These are phyloP conservation scores for Debaryomyces sp. DNA, from an alignment of 1,139 yeast genomes.

Conservation along the genomic window DNA sequence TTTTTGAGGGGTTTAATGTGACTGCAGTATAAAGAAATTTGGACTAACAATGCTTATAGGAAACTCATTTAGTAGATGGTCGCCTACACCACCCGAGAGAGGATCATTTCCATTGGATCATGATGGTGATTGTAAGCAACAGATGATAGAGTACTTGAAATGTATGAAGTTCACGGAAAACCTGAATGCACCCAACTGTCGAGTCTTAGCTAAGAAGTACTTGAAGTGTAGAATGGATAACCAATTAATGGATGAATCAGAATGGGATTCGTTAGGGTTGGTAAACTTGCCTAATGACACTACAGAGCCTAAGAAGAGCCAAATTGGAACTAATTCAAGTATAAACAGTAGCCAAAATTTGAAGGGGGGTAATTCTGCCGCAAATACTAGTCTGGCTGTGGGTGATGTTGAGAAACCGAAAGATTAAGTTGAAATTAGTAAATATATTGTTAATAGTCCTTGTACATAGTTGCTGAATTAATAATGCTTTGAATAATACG, in stretches of 20 bases:
- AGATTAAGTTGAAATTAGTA: not conserved
- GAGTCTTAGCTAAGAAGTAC: constrained; percentile 79
- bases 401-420: not conserved
- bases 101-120: constrained; percentile 97
- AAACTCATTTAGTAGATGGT: constrained; percentile 50
- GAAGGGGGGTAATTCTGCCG: not conserved
- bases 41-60: constrained; percentile 21
- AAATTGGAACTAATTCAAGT: not conserved
- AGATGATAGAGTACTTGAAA: constrained; percentile 73
- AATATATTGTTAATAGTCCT: not conserved
- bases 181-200: constrained; percentile 86
- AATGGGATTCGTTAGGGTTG: constrained; percentile 82
- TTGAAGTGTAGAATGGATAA: constrained; percentile 89
- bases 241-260: constrained; percentile 79
- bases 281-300: constrained; percentile 62
- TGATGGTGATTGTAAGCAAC: constrained; percentile 76
- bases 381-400: too few species aligned
- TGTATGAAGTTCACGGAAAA: constrained; percentile 81
- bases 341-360: not conserved
- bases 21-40: not conserved
- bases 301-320: constrained; percentile 13
- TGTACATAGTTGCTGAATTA: not conserved
- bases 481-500: not conserved
- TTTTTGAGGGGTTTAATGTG: not conserved
- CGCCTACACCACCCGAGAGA: constrained; percentile 93